Evolutionary conservation across 768 basidiomycete genomes (phyloP).

Genomic region (Lanmaoa rubissima): DNA sequence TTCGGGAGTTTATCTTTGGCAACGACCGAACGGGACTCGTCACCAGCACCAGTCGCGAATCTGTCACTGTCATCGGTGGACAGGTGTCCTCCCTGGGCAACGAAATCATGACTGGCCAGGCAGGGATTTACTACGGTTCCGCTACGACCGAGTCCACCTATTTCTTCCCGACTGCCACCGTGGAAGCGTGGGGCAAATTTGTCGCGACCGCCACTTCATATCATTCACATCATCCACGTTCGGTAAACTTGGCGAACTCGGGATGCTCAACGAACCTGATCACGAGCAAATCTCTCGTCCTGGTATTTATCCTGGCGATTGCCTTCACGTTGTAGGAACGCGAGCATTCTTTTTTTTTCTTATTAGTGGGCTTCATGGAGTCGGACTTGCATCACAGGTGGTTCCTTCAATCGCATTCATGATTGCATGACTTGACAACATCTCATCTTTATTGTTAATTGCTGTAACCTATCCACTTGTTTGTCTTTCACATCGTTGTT

Average conservation of each 20-base stretch:
- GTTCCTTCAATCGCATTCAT: not conserved
- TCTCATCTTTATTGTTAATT: conserved; percentile 1
- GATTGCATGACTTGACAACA: not conserved
- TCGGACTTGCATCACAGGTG: not conserved
- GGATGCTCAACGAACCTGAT: not conserved
- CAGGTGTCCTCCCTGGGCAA: conserved; percentile 45
- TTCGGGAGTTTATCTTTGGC: conserved; percentile 68
- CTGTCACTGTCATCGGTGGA: conserved; percentile 45
- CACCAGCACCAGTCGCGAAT: conserved; percentile 22
- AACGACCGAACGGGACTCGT: conserved; percentile 59
- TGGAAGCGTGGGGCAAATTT: conserved; percentile 54
- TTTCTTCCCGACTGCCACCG: conserved; percentile 53
- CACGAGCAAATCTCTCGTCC: not conserved
- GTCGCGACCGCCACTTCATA: conserved; percentile 38
- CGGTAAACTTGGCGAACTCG: not conserved
- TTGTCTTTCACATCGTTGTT: not conserved
- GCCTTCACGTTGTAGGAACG: not conserved
- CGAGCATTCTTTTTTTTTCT: not conserved
- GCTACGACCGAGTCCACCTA: conserved; percentile 50
- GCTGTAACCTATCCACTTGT: not conserved
- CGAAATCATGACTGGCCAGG: conserved; percentile 51
- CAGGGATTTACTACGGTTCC: conserved; percentile 55
- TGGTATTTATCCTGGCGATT: not conserved
- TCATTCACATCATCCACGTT: not conserved
- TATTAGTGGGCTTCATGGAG: not conserved